A percentile compares a stretch with the other conserved stretches of the same genome.
Evolutionary conservation across 73 alveolate species (phyloP).

Genomic region (Paramecium primaurelia): DNA sequence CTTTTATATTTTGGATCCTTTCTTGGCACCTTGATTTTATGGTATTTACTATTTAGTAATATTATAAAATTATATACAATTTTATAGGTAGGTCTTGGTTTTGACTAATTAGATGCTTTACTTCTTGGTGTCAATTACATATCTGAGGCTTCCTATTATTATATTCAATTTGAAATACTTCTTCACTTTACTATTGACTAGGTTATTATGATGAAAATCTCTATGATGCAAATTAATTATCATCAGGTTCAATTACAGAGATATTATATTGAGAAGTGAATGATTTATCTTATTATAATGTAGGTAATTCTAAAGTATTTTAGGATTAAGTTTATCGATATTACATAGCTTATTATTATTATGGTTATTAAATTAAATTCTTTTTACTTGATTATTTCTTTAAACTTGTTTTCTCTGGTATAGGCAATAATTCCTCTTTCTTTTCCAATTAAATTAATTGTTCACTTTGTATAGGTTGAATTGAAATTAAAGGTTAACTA

Average conservation of each 20-base stretch:
- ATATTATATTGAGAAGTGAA: background rate
- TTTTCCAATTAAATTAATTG: background rate
- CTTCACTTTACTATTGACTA: background rate
- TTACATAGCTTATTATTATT: background rate
- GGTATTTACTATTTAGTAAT: background rate
- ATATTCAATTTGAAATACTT: background rate
- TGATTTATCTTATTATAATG: background rate
- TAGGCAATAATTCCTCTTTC: background rate
- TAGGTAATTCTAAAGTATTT: background rate
- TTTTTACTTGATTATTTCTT: conserved; percentile 6
- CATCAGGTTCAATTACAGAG: background rate
- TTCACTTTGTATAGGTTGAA: background rate
- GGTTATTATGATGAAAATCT: background rate
- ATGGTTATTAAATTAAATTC: background rate
- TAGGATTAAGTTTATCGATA: background rate
- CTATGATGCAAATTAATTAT: background rate
- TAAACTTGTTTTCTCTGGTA: background rate
- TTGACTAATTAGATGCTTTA: background rate
- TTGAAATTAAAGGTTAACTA: background rate
- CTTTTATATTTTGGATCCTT: background rate
- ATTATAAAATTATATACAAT: background rate
- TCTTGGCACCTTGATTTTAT: background rate
- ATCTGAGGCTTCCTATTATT: background rate
- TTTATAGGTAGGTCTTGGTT: background rate
- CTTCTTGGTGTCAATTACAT: background rate